phyloP scores from a whole-genome alignment of 106 monocot genomes.

The Dendrobium nobile region DNA sequence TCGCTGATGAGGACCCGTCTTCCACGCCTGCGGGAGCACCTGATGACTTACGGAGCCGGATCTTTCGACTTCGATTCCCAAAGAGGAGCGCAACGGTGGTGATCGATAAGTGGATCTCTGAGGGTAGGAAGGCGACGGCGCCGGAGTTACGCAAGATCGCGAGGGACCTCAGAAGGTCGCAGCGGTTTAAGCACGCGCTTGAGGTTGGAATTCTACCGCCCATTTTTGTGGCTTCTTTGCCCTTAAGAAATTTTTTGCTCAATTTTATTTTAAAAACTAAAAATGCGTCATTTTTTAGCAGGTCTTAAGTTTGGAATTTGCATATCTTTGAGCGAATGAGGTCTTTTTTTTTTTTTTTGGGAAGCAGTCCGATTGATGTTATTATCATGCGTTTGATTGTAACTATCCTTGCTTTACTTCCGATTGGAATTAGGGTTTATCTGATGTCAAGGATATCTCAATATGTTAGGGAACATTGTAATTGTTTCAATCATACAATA shows the following conservation, averaged over 20 bases:
- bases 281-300: not conserved
- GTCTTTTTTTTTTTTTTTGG: too few species aligned
- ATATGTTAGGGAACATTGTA: too few species aligned
- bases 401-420: too few species aligned
- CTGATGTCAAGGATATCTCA: too few species aligned
- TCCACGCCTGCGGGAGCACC: not conserved
- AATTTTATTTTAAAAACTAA: too few species aligned
- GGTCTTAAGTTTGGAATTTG: not conserved
- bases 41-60: constrained; percentile 40
- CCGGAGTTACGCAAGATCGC: constrained; percentile 55
- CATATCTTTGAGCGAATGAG: not conserved
- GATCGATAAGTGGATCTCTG: constrained; percentile 57
- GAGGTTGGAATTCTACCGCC: constrained; percentile 36
- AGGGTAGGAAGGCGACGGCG: constrained; percentile 40
- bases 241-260: not conserved
- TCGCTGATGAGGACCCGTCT: constrained; percentile 2
- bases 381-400: too few species aligned
- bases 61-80: constrained; percentile 68
- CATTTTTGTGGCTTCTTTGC: not conserved
- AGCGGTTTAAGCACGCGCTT: constrained; percentile 89
- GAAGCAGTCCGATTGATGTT: too few species aligned
- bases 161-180: constrained; percentile 33
- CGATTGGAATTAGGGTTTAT: too few species aligned
- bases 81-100: constrained; percentile 58
- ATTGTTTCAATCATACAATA: too few species aligned